Conservation (phyloP, 2,329 filamentous ascomycete species). For the Botryotinia narcissicola region DNA sequence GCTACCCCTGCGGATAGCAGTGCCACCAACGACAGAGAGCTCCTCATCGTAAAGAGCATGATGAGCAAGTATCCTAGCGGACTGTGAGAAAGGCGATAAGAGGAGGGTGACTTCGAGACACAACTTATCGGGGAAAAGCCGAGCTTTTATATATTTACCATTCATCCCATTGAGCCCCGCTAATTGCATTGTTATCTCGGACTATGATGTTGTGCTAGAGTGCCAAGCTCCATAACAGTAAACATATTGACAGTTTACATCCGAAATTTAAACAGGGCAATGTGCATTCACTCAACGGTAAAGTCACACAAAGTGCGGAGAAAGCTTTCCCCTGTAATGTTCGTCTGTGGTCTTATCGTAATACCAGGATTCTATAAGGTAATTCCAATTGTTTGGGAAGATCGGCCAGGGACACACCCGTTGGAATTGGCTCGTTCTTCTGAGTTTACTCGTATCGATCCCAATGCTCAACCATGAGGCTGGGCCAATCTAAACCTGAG, state of each 20-base stretch:
- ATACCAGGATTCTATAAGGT: constrained; percentile 15
- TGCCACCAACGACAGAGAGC: constrained; percentile 8
- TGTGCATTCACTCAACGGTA: not conserved
- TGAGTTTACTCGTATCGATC: constrained; percentile 6
- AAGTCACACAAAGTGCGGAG: constrained; percentile 10
- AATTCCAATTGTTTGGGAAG: not conserved
- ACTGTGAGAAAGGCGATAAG: not conserved
- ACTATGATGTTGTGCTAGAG: not conserved
- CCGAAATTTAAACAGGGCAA: not conserved
- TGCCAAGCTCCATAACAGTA: constrained; percentile 11
- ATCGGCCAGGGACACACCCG: not conserved
- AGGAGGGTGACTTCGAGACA: not conserved
- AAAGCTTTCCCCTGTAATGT: not conserved
- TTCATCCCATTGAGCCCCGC: not conserved
- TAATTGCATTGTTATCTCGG: constrained; percentile 16
- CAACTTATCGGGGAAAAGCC: not conserved
- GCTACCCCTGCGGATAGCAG: constrained; percentile 14
- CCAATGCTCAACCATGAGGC: not conserved
- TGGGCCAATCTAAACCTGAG: constrained; percentile 11
- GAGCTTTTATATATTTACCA: constrained; percentile 9
- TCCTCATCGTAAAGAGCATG: constrained; percentile 21
- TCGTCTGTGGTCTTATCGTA: constrained; percentile 3
- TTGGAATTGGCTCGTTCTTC: not conserved
- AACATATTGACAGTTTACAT: constrained; percentile 4
- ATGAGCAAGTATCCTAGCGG: not conserved